These are phyloP conservation scores for Fagus crenata DNA, from an alignment of 306 rosid species.

Conservation along the genomic window DNA sequence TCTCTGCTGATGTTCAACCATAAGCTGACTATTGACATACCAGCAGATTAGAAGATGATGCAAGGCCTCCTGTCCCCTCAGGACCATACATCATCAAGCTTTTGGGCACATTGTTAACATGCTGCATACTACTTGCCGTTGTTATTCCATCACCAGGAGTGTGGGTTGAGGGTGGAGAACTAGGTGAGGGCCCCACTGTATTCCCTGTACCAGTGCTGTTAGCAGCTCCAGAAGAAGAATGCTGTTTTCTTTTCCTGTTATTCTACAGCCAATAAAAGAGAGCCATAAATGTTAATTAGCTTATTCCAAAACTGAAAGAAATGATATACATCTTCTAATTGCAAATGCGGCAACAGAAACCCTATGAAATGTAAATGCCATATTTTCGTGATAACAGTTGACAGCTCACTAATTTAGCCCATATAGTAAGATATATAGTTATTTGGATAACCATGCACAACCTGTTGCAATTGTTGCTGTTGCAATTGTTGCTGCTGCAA, in stretches of 20 bases:
- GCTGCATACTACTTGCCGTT: conserved; percentile 65
- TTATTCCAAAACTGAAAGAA: neutral
- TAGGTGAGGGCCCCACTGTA: conserved; percentile 79
- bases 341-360: conserved; percentile 20
- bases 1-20: neutral
- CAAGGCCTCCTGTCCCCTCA: conserved; percentile 78
- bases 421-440: conserved; percentile 16
- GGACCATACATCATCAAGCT: conserved; percentile 66
- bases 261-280: conserved; percentile 24
- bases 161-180: conserved; percentile 88
- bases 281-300: conserved; percentile 19
- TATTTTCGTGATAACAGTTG: conserved; percentile 7
- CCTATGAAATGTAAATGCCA: neutral
- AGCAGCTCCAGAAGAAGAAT: conserved; percentile 81
- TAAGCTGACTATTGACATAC: conserved; percentile 36
- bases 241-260: conserved; percentile 76
- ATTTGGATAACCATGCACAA: conserved; percentile 34
- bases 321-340: neutral
- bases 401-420: conserved; percentile 3
- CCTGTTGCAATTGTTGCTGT: conserved; percentile 80
- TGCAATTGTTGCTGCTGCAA: conserved; percentile 69
- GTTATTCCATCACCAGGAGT: conserved; percentile 76
- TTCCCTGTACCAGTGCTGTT: conserved; percentile 97
- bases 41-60: conserved; percentile 71
- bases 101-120: conserved; percentile 62